Evolutionary conservation across 805 yeast genomes (phyloP).

Genomic region (Lipomyces yamanashiensis): DNA sequence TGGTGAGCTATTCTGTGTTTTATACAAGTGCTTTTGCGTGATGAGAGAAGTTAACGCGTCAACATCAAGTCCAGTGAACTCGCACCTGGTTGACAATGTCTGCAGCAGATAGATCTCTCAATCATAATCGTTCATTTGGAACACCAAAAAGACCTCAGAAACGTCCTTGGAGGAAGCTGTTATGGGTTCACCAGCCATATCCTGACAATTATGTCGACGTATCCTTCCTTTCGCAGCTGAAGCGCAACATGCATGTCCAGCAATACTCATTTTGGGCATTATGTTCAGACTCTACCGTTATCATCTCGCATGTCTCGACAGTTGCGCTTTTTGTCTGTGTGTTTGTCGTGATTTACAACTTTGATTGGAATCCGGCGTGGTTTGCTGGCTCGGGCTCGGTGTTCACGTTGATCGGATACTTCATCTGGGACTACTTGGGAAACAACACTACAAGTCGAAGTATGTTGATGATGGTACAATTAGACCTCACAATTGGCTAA

Average conservation of each 20-base stretch:
- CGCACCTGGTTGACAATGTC: not conserved
- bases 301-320: slow-evolving; percentile 67
- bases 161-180: slow-evolving; percentile 75
- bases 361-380: slow-evolving; percentile 42
- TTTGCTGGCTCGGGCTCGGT: slow-evolving; percentile 42
- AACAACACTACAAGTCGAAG: slow-evolving; percentile 18
- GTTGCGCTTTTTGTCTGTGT: slow-evolving; percentile 66
- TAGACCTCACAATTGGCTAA: not conserved
- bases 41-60: not conserved
- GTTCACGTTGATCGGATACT: slow-evolving; percentile 42
- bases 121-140: not conserved
- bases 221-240: slow-evolving; percentile 78
- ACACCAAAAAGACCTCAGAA: not conserved
- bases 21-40: too few species aligned
- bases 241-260: slow-evolving; percentile 74
- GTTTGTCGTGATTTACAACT: slow-evolving; percentile 60
- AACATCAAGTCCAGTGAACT: not conserved
- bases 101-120: not conserved
- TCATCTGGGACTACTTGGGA: slow-evolving; percentile 38
- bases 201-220: slow-evolving; percentile 91
- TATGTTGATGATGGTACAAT: not conserved
- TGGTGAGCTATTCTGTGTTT: too few species aligned
- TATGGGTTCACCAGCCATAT: slow-evolving; percentile 83
- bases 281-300: slow-evolving; percentile 70
- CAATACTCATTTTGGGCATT: slow-evolving; percentile 66